phyloP scores from a whole-genome alignment of 2,329 filamentous ascomycete genomes.

The Orbilia ellipsospora region DNA sequence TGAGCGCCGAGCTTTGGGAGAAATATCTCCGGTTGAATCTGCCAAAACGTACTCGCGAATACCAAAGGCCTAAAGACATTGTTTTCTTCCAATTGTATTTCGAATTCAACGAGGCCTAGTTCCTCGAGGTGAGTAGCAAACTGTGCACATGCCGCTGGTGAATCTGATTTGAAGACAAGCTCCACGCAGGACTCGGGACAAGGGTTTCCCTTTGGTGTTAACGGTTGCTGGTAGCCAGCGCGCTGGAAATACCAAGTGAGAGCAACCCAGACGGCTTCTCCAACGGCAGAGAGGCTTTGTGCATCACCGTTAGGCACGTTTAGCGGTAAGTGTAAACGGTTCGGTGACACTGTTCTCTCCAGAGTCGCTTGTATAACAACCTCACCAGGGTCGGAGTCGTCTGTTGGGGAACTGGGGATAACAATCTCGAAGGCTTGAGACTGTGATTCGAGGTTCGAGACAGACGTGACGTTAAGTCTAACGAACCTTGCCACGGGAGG shows the following conservation, averaged over 20 bases:
- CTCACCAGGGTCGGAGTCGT: too few species aligned
- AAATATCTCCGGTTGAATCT: conserved; percentile 85
- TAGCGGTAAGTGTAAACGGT: conserved; percentile 4
- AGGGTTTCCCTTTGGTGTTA: conserved; percentile 29
- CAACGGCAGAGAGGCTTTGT: not conserved
- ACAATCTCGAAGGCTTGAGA: conserved; percentile 1
- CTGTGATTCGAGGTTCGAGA: not conserved
- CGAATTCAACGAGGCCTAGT: conserved; percentile 34
- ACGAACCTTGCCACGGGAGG: conserved; percentile 21
- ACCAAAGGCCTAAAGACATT: conserved; percentile 6
- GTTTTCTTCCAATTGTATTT: conserved; percentile 9
- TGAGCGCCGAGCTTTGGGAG: conserved; percentile 66
- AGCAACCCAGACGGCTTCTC: conserved; percentile 29
- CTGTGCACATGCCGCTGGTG: not conserved
- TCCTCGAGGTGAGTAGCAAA: conserved; percentile 16
- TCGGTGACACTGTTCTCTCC: not conserved
- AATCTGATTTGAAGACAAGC: conserved; percentile 25
- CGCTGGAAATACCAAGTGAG: conserved; percentile 43
- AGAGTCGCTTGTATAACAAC: too few species aligned
- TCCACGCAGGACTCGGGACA: conserved; percentile 41
- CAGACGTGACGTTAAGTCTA: not conserved
- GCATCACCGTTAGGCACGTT: not conserved
- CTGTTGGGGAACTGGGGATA: not conserved
- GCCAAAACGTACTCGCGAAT: conserved; percentile 76
- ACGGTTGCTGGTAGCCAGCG: conserved; percentile 3